Conservation (phyloP, 108 stramenopile genomes). For the Nannochloropsis granulata region DNA sequence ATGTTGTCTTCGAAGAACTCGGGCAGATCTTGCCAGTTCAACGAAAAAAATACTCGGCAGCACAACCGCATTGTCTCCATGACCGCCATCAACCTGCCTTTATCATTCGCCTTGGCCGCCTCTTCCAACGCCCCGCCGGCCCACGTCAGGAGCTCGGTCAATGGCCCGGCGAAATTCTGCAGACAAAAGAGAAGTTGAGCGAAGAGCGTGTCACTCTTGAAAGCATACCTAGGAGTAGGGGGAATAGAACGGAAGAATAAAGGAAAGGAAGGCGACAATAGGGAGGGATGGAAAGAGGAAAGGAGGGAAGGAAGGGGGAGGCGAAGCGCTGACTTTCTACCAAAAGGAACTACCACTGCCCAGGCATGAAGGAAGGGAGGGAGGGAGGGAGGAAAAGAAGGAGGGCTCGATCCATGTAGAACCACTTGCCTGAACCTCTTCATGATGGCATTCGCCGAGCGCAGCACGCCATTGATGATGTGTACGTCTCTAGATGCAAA, state of each 20-base stretch:
- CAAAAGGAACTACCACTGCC: not conserved
- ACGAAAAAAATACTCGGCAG: conserved; percentile 73
- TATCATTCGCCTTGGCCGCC: not conserved
- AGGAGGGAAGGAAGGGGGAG: not conserved
- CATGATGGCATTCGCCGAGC: conserved; percentile 82
- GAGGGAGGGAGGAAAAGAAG: no score
- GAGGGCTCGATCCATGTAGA: conserved; percentile 49
- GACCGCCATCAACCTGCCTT: conserved; percentile 12
- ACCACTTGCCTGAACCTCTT: conserved; percentile 77
- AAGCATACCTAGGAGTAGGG: not conserved
- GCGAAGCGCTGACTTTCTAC: not conserved
- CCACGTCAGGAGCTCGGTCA: conserved; percentile 52
- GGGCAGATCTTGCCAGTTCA: conserved; percentile 91
- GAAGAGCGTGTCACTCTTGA: not conserved
- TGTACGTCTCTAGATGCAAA: conserved; percentile 35
- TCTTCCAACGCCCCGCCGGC: conserved; percentile 43
- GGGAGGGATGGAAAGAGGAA: not conserved
- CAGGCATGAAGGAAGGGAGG: no score
- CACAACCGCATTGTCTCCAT: conserved; percentile 56
- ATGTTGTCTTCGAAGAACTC: conserved; percentile 96
- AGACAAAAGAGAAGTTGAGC: not conserved
- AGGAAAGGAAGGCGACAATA: not conserved
- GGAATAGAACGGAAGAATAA: no score
- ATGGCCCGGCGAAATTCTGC: conserved; percentile 37
- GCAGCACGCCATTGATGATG: conserved; percentile 80